Percentiles rank a stretch among this genome's conserved stretches.
Evolutionary conservation across 78 protist genomes (phyloP).

Genomic region (Dictyostelium brefeldianum): DNA sequence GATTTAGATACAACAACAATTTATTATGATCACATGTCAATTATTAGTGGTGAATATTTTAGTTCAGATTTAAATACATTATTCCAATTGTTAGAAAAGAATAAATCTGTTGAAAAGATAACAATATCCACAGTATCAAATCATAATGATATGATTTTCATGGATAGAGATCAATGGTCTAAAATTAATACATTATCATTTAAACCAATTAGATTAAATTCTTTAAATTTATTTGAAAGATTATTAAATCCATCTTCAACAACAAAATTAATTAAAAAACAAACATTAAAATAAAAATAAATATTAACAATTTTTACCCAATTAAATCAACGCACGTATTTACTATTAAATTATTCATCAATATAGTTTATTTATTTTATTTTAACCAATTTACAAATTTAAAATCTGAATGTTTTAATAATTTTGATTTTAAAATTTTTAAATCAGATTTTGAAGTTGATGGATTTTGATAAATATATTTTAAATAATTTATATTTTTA

Average conservation of each 20-base stretch:
- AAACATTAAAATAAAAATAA: too few species aligned
- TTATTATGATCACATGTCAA: slow-evolving; percentile 17
- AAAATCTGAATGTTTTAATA: too few species aligned
- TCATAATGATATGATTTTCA: slow-evolving; percentile 16
- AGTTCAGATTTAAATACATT: neutral
- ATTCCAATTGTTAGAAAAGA: neutral
- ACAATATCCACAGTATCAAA: neutral
- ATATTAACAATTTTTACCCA: too few species aligned
- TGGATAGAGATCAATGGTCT: slow-evolving; percentile 6
- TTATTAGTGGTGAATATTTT: slow-evolving; percentile 4
- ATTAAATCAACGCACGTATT: too few species aligned
- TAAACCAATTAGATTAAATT: slow-evolving; percentile 17
- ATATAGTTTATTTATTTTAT: too few species aligned
- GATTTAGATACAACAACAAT: slow-evolving; percentile 18
- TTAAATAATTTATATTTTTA: too few species aligned
- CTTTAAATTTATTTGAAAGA: slow-evolving; percentile 13
- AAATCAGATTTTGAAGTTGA: too few species aligned
- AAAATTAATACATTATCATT: neutral
- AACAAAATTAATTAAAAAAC: neutral
- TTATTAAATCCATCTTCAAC: neutral
- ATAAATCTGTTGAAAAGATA: slow-evolving; percentile 3
- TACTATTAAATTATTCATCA: too few species aligned
- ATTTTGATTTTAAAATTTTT: too few species aligned
- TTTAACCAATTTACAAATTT: too few species aligned
- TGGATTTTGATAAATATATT: too few species aligned